Evolutionary conservation across 106 monocot genomes (phyloP).

Genomic region (Dendrobium huoshanense): DNA sequence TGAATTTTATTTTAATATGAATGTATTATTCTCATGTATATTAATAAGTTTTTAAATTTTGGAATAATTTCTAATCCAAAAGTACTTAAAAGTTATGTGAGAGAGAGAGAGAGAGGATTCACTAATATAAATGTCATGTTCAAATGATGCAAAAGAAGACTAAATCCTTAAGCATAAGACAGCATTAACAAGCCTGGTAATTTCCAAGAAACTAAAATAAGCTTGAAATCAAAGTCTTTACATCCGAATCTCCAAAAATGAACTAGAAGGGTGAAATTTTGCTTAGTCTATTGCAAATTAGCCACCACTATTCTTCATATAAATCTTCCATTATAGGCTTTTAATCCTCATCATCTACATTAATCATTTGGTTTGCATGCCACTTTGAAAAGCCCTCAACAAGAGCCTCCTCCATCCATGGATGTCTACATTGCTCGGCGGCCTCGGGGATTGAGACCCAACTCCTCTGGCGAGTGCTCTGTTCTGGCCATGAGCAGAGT

Average conservation of each 20-base stretch:
- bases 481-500: slow-evolving; percentile 64
- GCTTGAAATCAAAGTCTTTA: neutral
- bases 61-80: too few relatives aligned
- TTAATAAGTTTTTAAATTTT: too few relatives aligned
- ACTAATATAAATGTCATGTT: neutral
- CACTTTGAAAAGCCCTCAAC: slow-evolving; percentile 1
- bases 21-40: too few relatives aligned
- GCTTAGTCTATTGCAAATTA: neutral
- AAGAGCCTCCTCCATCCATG: slow-evolving; percentile 61
- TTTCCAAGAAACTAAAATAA: neutral
- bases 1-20: too few relatives aligned
- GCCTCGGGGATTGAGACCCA: slow-evolving; percentile 65
- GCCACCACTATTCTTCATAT: neutral
- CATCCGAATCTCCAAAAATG: neutral
- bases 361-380: neutral
- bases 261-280: neutral
- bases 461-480: slow-evolving; percentile 46
- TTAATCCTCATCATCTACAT: neutral
- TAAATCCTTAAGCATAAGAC: neutral
- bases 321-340: neutral
- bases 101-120: neutral
- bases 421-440: slow-evolving; percentile 25
- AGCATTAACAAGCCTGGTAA: neutral
- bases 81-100: too few relatives aligned
- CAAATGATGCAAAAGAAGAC: neutral